Base-by-base conservation (phyloP, 805 yeast genomes). In the Candida chilensis region DNA sequence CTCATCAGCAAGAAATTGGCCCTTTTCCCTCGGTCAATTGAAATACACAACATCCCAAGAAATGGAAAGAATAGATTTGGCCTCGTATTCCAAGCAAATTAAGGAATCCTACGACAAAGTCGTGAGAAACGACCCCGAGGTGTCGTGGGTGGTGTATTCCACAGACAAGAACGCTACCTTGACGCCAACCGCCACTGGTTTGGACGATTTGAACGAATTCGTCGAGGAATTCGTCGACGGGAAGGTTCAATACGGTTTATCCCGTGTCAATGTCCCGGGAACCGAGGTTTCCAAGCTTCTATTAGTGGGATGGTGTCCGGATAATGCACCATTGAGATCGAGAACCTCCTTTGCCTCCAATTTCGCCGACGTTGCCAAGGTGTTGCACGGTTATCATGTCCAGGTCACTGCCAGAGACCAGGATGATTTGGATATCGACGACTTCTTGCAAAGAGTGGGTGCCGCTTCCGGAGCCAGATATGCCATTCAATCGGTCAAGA, bases 381-480 rank as follows among this genome's bases (percentile, higher is more conserved):
- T 74, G 14, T 65, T 83, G 46, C 67, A 67, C 41, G 94, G 95
- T 28, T 92, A 90, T 58, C 98, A 92, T 51, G 88, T 92, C 32
- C 96, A 92, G 57, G 78, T 92, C 40, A 87, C 96, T 29, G 97
- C 97, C n/a, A 77, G 97, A 58, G 94, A 85, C 48, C 64, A 72
- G 26, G 95, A 87, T 47, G 98, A 92, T 53, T 67, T 94, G 50
- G 83, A 85, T 43, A 81, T 82, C 27, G 67, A 67, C 16, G 94
- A 82, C 36, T 71, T 92, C 34, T 53, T 86, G 41, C 66, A 74
- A 27, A 78, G 85, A 39, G 77, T 92, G 29, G 77, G 84, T 39
- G 81, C 85, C 41, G 96, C 97, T 20, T 83, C 97, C 2, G 98
- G 98, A 45, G 95, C 98, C 12, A 78, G 95, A 48, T 92, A 92